Base-by-base conservation (phyloP, 2,329 filamentous ascomycete species). In the Rhinocladiella similis region DNA sequence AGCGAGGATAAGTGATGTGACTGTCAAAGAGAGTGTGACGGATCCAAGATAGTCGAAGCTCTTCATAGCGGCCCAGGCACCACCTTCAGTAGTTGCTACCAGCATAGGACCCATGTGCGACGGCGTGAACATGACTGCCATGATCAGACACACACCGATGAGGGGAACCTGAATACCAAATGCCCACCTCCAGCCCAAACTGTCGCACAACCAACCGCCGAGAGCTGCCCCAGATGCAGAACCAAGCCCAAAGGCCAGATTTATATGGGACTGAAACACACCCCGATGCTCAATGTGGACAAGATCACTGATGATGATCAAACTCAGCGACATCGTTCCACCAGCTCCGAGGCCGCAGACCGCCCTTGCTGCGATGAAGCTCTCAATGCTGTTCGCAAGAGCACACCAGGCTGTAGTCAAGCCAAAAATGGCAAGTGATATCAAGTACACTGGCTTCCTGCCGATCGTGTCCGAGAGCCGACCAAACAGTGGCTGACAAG, bases 41-140 rank as follows among this genome's bases (percentile, higher is more conserved):
- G 88, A 88, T 5, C 90, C 89, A 0, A 88, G 72, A 64, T 91
- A 91, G 69, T 93, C 90, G 63, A 93, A 81, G 29, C 84, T 83
- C 16, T 75, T 73, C 12, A 92, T 71, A 67, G 90, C 90, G 35
- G 78, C 70, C 60, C 78, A 79, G 86, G 86, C 89, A 69, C 88
- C 80, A 9, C 76, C 75, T 54, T 82, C 75, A 38, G 85, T 82
- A 5, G 73, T 27, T 19, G 53, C 38, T 27, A 56, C 39, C 18
- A 61, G 42, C 55, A 53, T 72, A 53, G 75, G 74, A 1, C 88
- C 87, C 0, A 90, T 72, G 47, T 87, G 72, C 12, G 92, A 29
- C n/a, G 59, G 79, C 38, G 81, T 76, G n/a, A 84, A 66, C 47
- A 79, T 79, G 14, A 91, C 88, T 7, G 84, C 77, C 3, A 84